Evolutionary conservation across 192 early-diverging fungal species (phyloP), one percentile per base, ranked within the genome.

Genomic region (Coemansia sp.): DNA sequence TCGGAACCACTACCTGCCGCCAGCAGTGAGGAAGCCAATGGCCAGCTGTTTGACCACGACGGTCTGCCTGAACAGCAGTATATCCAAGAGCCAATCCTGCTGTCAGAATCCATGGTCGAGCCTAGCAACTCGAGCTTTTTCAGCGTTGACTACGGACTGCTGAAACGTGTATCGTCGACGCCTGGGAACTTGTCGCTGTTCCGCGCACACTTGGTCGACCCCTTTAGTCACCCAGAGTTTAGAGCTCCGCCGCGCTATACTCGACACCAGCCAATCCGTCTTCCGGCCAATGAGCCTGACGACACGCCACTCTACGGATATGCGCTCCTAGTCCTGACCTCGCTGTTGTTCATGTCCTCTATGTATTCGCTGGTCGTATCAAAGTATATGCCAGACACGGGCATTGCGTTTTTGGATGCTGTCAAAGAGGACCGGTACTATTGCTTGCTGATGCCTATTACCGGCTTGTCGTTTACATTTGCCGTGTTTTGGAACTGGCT

Each of bases 401-500:
- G 90, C 0, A 85, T 88, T 33, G 84, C 80, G 70, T 87, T 90
- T 22, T 62, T 94, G 40, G 92, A 93, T 71, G 87, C 87, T 62
- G 88, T 94, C 34, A 91, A 90, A 67, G 79, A 89, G 47, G 91
- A 93, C 74, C 78, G 85, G 33, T 94, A 96, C 76, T 98, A 94
- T 77, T 92, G 92, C 46, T 85, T 92, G 61, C 80, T 98, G 22
- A 70, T 95, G 36, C 96, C 95, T 13, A 81, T 95, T 24, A 90
- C 95, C 1, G 87, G 89, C 6, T 88, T 92, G 31, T 92, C 92
- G 22, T 88, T 88, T 40, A 78, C 91, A 5, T 89, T 92, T 71
- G 90, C 91, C 67, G 86, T 94, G 31, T 85, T 95, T 38, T 93
- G 92, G 86, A 98, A 96, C 83, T 98, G 96, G 96, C 86, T 98